These are phyloP conservation scores for Chaetomidium leptoderma DNA, from an alignment of 495 filamentous ascomycete species.

Conservation along the genomic window DNA sequence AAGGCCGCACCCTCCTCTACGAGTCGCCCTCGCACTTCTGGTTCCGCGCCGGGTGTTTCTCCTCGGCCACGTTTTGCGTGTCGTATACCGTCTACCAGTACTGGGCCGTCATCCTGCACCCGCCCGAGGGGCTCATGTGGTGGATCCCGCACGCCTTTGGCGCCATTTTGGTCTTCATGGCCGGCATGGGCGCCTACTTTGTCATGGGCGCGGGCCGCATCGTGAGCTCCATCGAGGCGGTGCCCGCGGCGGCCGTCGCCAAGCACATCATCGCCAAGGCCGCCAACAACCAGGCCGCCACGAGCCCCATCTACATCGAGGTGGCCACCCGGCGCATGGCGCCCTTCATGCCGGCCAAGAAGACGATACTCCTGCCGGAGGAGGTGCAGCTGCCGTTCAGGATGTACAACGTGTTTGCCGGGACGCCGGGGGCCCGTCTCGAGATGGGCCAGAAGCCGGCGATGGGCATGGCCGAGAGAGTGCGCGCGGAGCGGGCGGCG, in stretches of 20 bases:
- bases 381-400: constrained; percentile 38
- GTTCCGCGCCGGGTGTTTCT: constrained; percentile 55
- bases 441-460: constrained; percentile 6
- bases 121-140: constrained; percentile 38
- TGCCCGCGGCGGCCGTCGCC: constrained; percentile 17
- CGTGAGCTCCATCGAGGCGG: constrained; percentile 40
- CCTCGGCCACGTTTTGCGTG: constrained; percentile 54
- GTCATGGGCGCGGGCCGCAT: constrained; percentile 39
- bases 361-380: constrained; percentile 31
- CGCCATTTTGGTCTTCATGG: constrained; percentile 43
- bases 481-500: constrained; percentile 25
- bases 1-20: constrained; percentile 52
- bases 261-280: not conserved
- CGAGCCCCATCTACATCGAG: constrained; percentile 34
- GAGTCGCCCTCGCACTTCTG: constrained; percentile 56
- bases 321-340: constrained; percentile 35
- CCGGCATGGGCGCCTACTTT: constrained; percentile 44
- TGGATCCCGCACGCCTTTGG: constrained; percentile 46
- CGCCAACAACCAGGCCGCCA: not conserved
- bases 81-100: constrained; percentile 54
- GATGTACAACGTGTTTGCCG: constrained; percentile 27
- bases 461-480: constrained; percentile 23
- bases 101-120: constrained; percentile 41
- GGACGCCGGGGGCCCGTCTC: not conserved
- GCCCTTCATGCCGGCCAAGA: constrained; percentile 36